phyloP scores from a whole-genome alignment of 805 yeast genomes.

The Metschnikowia shivogae region DNA sequence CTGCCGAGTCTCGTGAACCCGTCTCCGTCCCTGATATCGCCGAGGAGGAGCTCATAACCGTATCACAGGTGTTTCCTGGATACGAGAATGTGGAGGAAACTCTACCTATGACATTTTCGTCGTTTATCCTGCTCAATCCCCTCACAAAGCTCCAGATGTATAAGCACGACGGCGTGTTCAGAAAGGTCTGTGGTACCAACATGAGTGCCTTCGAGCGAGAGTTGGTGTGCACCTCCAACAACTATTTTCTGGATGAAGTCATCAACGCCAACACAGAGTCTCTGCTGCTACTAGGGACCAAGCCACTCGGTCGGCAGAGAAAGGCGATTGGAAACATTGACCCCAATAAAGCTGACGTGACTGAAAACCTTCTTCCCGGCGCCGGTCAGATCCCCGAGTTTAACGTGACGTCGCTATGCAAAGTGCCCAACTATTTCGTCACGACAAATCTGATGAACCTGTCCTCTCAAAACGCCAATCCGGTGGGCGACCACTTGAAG shows the following conservation, averaged over 20 bases:
- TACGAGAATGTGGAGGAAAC: conserved; percentile 30
- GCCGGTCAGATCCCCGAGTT: conserved; percentile 43
- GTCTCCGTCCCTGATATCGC: not conserved
- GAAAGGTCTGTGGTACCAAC: conserved; percentile 22
- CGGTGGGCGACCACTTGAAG: conserved; percentile 9
- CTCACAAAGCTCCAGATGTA: conserved; percentile 35
- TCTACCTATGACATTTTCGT: conserved; percentile 29
- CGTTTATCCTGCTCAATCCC: conserved; percentile 33
- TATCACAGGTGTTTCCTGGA: conserved; percentile 39
- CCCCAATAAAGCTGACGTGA: conserved; percentile 37
- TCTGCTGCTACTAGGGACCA: conserved; percentile 7
- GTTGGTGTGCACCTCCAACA: conserved; percentile 26
- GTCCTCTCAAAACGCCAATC: conserved; percentile 20
- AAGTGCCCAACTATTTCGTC: conserved; percentile 40
- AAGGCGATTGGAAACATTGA: conserved; percentile 32
- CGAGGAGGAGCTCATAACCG: conserved; percentile 29
- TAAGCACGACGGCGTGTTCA: conserved; percentile 22
- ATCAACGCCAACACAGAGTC: conserved; percentile 6
- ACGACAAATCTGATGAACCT: conserved; percentile 24
- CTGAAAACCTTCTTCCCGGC: conserved; percentile 40
- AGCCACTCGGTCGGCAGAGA: conserved; percentile 29
- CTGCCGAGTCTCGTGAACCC: conserved; percentile 7
- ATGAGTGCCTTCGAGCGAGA: conserved; percentile 35
- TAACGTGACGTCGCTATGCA: conserved; percentile 37
- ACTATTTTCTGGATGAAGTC: conserved; percentile 16